phyloP scores from a whole-genome alignment of 768 basidiomycete species.

The Tylopilus vinaceipallidus region DNA sequence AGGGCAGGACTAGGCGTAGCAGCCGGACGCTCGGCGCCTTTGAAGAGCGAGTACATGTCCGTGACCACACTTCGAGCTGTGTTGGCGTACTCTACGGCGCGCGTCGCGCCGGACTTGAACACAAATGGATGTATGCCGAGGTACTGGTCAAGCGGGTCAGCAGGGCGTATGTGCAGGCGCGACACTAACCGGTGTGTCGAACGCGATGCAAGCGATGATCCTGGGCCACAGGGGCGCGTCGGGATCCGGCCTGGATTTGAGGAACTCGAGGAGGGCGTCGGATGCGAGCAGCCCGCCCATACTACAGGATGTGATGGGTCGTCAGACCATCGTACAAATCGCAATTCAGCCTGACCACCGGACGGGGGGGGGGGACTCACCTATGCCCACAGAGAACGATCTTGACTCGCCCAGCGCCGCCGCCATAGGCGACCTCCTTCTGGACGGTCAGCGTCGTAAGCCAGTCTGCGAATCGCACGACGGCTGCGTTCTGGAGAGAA shows the following conservation, averaged over 20 bases:
- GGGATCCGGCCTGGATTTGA: slow-evolving; percentile 60
- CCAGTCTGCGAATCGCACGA: slow-evolving; percentile 89
- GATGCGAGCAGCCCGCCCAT: slow-evolving; percentile 93
- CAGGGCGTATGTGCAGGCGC: background rate
- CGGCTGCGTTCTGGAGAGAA: slow-evolving; percentile 63
- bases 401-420: slow-evolving; percentile 69
- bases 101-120: slow-evolving; percentile 80
- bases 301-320: slow-evolving; percentile 41
- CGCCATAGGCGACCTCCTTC: slow-evolving; percentile 74
- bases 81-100: slow-evolving; percentile 68
- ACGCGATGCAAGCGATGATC: slow-evolving; percentile 81
- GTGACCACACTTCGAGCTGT: slow-evolving; percentile 63
- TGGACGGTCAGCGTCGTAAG: slow-evolving; percentile 86
- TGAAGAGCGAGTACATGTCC: slow-evolving; percentile 55
- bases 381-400: slow-evolving; percentile 91
- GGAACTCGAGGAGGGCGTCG: slow-evolving; percentile 75
- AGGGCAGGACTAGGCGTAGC: slow-evolving; percentile 29
- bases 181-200: slow-evolving; percentile 80
- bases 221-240: slow-evolving; percentile 80
- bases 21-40: slow-evolving; percentile 40
- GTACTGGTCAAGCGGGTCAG: slow-evolving; percentile 48
- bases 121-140: slow-evolving; percentile 83
- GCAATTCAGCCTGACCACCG: background rate
- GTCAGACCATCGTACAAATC: background rate
- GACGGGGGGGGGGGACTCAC: slow-evolving; percentile 34